phyloP scores from a whole-genome alignment of 257 asterid genomes.

The Scutellaria minor region DNA sequence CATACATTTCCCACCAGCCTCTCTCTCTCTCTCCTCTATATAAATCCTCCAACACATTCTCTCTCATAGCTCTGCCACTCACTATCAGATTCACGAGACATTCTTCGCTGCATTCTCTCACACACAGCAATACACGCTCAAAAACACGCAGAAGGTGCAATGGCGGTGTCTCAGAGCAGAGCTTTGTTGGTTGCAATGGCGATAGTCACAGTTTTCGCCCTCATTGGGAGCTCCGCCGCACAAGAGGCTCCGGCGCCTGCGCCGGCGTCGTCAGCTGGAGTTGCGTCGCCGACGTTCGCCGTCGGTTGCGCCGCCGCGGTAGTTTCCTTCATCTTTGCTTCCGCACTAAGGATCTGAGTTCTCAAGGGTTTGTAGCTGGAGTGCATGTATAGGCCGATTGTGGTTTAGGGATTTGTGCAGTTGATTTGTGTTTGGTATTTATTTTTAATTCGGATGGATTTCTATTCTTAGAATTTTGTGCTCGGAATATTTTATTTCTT shows the following conservation, averaged over 20 bases:
- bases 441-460: neutral
- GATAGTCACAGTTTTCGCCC: slow-evolving; percentile 36
- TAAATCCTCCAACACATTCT: neutral
- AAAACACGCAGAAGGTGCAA: slow-evolving; percentile 23
- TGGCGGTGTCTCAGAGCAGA: slow-evolving; percentile 45
- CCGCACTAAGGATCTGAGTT: slow-evolving; percentile 52
- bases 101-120: neutral
- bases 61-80: slow-evolving; percentile 19
- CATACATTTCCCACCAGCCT: neutral
- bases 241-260: slow-evolving; percentile 50
- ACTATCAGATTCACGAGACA: neutral
- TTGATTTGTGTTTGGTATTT: slow-evolving; percentile 28
- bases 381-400: slow-evolving; percentile 31
- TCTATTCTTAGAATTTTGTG: neutral
- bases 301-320: slow-evolving; percentile 45
- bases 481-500: neutral
- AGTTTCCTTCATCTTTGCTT: slow-evolving; percentile 46
- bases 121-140: neutral
- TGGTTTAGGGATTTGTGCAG: slow-evolving; percentile 29
- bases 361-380: neutral
- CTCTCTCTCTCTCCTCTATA: slow-evolving; percentile 19
- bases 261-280: slow-evolving; percentile 51
- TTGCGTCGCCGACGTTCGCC: slow-evolving; percentile 46
- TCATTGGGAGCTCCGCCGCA: slow-evolving; percentile 49
- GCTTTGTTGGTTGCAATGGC: slow-evolving; percentile 40